These are phyloP conservation scores for Nannochloris sp. DNA, from an alignment of 139 green algal species.

Conservation along the genomic window DNA sequence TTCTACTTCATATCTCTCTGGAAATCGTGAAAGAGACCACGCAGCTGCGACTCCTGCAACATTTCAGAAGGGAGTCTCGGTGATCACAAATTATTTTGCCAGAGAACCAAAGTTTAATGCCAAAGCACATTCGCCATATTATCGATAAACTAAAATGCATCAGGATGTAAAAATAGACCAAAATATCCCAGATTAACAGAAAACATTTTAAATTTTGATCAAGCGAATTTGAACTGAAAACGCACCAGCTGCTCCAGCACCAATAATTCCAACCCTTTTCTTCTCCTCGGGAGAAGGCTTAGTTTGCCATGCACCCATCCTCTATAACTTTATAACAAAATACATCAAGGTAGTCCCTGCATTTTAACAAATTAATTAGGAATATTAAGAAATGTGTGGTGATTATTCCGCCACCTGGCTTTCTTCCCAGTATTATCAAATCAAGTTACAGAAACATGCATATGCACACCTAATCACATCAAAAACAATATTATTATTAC, in stretches of 20 bases:
- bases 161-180: neutral
- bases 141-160: neutral
- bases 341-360: neutral
- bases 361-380: neutral
- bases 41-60: slow-evolving; percentile 52
- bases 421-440: neutral
- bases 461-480: neutral
- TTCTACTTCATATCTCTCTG: slow-evolving; percentile 49
- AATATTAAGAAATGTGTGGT: slow-evolving; percentile 10
- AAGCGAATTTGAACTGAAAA: neutral
- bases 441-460: neutral
- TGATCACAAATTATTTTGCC: slow-evolving; percentile 5
- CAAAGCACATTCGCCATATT: too few species aligned
- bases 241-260: slow-evolving; percentile 47
- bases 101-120: neutral
- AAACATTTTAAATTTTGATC: neutral
- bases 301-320: neutral
- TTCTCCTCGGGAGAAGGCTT: neutral
- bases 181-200: neutral
- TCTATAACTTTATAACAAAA: neutral
- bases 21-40: slow-evolving; percentile 46
- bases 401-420: neutral
- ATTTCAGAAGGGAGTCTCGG: too few species aligned
- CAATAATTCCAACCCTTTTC: slow-evolving; percentile 47
- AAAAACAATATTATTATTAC: neutral